Percentiles rank a stretch among this genome's conserved stretches.
Evolutionary conservation across 768 basidiomycete species (phyloP).

Genomic region (Chlorophyllum brunneum): DNA sequence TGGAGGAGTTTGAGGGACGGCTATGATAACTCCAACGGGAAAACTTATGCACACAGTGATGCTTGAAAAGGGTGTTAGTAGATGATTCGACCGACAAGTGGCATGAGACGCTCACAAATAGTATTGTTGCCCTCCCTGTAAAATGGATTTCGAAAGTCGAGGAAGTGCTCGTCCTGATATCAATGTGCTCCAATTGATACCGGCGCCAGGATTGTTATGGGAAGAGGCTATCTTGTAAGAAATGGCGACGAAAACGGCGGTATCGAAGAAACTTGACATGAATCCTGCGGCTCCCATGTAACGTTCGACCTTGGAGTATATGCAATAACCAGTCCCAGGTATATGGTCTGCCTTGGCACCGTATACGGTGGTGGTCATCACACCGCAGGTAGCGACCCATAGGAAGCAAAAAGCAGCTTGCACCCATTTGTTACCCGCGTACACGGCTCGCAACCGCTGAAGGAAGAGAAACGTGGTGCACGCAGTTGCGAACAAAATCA

Average conservation of each 20-base stretch:
- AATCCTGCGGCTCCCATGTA: constrained; percentile 23
- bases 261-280: constrained; percentile 23
- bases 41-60: too few species aligned
- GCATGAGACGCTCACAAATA: constrained; percentile 23
- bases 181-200: constrained; percentile 12
- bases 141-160: constrained; percentile 19
- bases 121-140: constrained; percentile 28
- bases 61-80: too few species aligned
- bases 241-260: constrained; percentile 31
- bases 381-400: constrained; percentile 24
- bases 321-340: constrained; percentile 30
- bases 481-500: too few species aligned
- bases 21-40: too few species aligned
- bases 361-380: constrained; percentile 18
- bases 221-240: constrained; percentile 22
- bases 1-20: too few species aligned
- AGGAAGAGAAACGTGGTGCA: constrained; percentile 26
- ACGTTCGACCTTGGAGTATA: constrained; percentile 18
- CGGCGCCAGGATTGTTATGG: constrained; percentile 14
- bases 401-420: constrained; percentile 22
- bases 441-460: constrained; percentile 28
- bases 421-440: constrained; percentile 18
- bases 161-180: constrained; percentile 20
- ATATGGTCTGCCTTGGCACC: constrained; percentile 18
- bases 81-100: too few species aligned